phyloP scores from a whole-genome alignment of 352 stramenopile genomes.

The Pythium plurisporium region DNA sequence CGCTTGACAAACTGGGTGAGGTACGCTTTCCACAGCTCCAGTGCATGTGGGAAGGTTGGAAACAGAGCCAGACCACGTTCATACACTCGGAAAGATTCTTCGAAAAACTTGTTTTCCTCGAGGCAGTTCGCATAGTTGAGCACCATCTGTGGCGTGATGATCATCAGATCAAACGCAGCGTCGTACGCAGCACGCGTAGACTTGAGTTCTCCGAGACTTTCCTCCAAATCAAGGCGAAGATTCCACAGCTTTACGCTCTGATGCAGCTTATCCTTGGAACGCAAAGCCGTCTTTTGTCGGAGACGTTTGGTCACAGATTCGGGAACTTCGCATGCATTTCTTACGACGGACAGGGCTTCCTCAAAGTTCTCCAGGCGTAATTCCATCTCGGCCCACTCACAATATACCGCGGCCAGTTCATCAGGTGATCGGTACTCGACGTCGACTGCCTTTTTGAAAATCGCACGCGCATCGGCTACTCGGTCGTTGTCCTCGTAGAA shows the following conservation, averaged over 20 bases:
- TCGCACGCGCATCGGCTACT: conserved; percentile 87
- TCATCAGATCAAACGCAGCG: conserved; percentile 92
- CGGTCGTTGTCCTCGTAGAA: conserved; percentile 94
- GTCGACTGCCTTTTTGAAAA: conserved; percentile 89
- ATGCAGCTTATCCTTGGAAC: conserved; percentile 79
- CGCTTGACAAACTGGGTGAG: conserved; percentile 93
- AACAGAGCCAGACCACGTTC: conserved; percentile 84
- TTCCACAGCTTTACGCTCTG: conserved; percentile 94
- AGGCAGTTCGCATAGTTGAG: conserved; percentile 97
- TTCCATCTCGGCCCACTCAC: conserved; percentile 95
- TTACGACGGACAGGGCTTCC: conserved; percentile 87
- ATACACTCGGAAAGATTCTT: conserved; percentile 93
- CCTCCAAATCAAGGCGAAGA: conserved; percentile 97
- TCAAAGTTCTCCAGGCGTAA: conserved; percentile 95
- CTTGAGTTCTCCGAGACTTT: conserved; percentile 94
- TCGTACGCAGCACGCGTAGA: conserved; percentile 96
- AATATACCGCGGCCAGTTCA: conserved; percentile 94
- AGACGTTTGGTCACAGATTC: conserved; percentile 38
- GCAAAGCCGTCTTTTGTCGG: conserved; percentile 49
- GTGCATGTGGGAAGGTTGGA: conserved; percentile 92
- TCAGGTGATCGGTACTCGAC: conserved; percentile 79
- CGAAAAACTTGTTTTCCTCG: conserved; percentile 97
- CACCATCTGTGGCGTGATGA: conserved; percentile 96
- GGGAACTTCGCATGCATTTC: conserved; percentile 71
- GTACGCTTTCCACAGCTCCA: conserved; percentile 96